Percentiles rank a stretch among this genome's conserved stretches.
These are phyloP conservation scores for Serendipita sp. DNA, from an alignment of 768 basidiomycete species.

Conservation along the genomic window DNA sequence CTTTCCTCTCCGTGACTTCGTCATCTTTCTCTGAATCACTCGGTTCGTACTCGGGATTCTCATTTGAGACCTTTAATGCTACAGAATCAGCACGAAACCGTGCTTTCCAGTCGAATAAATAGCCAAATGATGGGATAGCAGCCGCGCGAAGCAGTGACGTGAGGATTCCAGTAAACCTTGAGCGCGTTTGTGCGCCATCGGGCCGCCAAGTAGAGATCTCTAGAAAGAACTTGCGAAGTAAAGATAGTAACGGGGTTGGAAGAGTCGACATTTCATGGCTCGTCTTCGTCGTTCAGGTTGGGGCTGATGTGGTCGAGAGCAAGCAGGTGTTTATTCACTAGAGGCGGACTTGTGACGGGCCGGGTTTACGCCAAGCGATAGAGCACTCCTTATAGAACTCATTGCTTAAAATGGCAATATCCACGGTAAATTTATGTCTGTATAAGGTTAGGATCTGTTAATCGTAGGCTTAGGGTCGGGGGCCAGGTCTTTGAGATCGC, in stretches of 20 bases:
- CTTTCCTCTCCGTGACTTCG: neutral
- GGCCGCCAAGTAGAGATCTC: neutral
- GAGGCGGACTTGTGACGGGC: too few species aligned
- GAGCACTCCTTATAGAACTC: too few species aligned
- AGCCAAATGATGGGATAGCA: constrained; percentile 1
- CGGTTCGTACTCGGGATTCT: neutral
- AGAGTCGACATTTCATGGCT: constrained; percentile 5
- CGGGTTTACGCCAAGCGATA: too few species aligned
- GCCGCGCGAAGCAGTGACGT: constrained; percentile 1
- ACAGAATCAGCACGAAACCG: neutral
- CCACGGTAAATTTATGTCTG: too few species aligned
- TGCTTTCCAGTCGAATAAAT: neutral
- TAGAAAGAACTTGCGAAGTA: neutral
- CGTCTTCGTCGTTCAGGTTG: neutral
- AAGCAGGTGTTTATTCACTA: neutral
- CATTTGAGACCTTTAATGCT: neutral
- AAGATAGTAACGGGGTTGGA: constrained; percentile 1
- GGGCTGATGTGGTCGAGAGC: neutral
- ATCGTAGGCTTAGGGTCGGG: too few species aligned
- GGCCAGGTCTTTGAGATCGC: too few species aligned
- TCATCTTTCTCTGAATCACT: neutral
- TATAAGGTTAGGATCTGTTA: too few species aligned
- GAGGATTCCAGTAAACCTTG: neutral
- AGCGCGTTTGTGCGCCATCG: neutral
- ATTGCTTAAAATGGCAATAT: too few species aligned